Evolutionary conservation across 805 yeast species (phyloP).

Genomic region (Hanseniaspora vineae): DNA sequence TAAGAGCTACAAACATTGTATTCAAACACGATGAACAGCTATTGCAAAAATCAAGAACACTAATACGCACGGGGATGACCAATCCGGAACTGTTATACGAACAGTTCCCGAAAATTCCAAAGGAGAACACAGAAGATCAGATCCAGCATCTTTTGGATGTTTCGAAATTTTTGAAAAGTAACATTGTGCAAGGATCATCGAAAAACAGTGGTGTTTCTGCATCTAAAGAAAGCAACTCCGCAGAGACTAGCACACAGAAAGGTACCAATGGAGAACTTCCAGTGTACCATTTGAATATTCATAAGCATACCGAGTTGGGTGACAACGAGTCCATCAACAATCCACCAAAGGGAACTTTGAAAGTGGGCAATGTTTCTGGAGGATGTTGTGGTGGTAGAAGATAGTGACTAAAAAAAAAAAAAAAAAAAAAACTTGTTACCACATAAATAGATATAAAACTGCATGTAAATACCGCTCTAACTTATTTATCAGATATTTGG

Average conservation of each 20-base stretch:
- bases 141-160: slow-evolving; percentile 53
- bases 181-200: slow-evolving; percentile 76
- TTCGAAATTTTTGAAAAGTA: slow-evolving; percentile 51
- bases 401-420: no score
- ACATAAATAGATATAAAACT: no score
- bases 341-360: slow-evolving; percentile 30
- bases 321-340: slow-evolving; percentile 77
- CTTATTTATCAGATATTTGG: no score
- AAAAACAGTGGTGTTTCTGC: slow-evolving; percentile 23
- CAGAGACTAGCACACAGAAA: no score
- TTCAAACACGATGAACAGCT: slow-evolving; percentile 35
- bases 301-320: slow-evolving; percentile 74
- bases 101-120: slow-evolving; percentile 29
- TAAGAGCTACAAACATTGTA: slow-evolving; percentile 53
- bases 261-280: slow-evolving; percentile 10
- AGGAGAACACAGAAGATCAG: slow-evolving; percentile 38
- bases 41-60: slow-evolving; percentile 44
- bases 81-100: slow-evolving; percentile 9
- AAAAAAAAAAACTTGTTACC: no score
- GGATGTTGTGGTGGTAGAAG: slow-evolving; percentile 46
- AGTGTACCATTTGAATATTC: slow-evolving; percentile 51
- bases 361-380: slow-evolving; percentile 33
- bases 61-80: slow-evolving; percentile 33
- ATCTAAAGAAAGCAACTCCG: no score
- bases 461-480: no score